These are phyloP conservation scores for Diaporthe caulivora DNA, from an alignment of 2,329 filamentous ascomycete genomes.

Conservation along the genomic window DNA sequence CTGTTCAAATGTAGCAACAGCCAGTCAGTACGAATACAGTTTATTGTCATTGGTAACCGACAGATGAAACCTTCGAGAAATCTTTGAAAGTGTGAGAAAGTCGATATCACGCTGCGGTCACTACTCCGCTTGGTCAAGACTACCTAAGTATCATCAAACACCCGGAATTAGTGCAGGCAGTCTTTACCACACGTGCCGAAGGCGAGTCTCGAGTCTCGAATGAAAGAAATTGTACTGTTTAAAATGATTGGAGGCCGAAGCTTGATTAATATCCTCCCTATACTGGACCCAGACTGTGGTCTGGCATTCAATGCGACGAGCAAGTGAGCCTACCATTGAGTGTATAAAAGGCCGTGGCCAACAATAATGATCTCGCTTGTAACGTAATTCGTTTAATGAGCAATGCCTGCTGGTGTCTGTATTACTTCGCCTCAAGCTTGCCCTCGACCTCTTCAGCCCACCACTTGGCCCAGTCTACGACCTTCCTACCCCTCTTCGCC, in stretches of 20 bases:
- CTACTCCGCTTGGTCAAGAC: no score
- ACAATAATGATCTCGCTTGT: not conserved
- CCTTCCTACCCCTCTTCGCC: conserved; percentile 75
- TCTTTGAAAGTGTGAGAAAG: not conserved
- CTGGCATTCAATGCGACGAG: not conserved
- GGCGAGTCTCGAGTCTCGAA: not conserved
- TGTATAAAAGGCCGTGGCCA: no score
- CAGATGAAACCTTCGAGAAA: not conserved
- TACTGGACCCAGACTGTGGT: not conserved
- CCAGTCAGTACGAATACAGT: not conserved
- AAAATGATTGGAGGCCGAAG: not conserved
- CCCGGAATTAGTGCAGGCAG: not conserved
- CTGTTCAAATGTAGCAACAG: not conserved
- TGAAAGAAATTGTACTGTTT: not conserved
- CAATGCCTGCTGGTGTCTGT: not conserved
- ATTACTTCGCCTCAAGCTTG: conserved; percentile 37
- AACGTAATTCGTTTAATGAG: not conserved
- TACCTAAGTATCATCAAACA: not conserved
- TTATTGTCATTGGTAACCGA: not conserved
- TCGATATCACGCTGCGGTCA: no score
- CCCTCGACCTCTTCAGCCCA: conserved; percentile 71
- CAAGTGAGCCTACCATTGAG: not conserved
- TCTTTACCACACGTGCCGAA: not conserved
- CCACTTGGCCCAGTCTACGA: conserved; percentile 83
- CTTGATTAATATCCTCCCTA: not conserved